These are phyloP conservation scores for Xylaria scruposa DNA, from an alignment of 495 filamentous ascomycete species.

Conservation along the genomic window DNA sequence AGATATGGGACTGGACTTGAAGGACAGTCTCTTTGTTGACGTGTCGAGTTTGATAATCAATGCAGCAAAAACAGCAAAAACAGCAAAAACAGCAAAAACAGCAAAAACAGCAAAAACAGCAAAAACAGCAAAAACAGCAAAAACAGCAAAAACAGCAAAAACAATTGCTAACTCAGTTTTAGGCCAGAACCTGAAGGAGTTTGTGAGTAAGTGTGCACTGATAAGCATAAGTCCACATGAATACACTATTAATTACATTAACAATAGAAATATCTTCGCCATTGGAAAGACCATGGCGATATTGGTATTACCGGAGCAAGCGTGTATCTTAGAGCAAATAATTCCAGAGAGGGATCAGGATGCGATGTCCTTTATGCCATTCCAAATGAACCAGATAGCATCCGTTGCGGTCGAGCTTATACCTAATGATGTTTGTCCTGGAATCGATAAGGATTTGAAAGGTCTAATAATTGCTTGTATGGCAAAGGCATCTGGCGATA, in stretches of 20 bases:
- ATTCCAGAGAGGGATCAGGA: background rate
- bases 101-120: too few relatives aligned
- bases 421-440: background rate
- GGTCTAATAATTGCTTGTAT: background rate
- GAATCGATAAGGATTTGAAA: background rate
- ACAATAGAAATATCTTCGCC: background rate
- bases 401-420: background rate
- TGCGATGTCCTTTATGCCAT: background rate
- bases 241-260: background rate
- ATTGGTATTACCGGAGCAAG: background rate
- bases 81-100: too few relatives aligned
- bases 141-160: too few relatives aligned
- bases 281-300: slow-evolving; percentile 1
- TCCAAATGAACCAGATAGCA: background rate
- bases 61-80: background rate
- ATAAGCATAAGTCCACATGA: background rate
- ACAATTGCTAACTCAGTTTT: background rate
- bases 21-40: background rate
- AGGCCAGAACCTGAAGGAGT: background rate
- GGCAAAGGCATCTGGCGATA: background rate
- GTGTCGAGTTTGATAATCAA: background rate
- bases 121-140: too few relatives aligned
- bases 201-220: background rate
- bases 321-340: background rate
- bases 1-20: background rate